A percentile compares a stretch with the other conserved stretches of the same genome.
Conservation (phyloP, 768 basidiomycete genomes). For the Trametes cingulata region DNA sequence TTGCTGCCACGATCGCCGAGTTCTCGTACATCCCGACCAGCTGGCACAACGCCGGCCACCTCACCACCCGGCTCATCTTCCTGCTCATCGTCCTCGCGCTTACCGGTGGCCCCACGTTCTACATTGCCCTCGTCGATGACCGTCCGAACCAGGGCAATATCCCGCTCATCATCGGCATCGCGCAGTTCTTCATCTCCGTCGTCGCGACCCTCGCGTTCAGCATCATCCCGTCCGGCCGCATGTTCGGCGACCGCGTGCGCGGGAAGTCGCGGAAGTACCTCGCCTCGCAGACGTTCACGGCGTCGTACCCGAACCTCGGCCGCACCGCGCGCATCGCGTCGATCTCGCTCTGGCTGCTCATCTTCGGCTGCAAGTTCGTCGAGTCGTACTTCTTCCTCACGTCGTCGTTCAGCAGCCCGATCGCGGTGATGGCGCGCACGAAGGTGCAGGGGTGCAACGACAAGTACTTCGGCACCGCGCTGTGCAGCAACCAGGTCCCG, state of each 20-base stretch:
- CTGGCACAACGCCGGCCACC: constrained; percentile 98
- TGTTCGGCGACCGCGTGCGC: constrained; percentile 98
- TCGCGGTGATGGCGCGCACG: constrained; percentile 95
- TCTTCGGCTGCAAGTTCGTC: constrained; percentile 94
- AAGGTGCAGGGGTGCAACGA: constrained; percentile 90
- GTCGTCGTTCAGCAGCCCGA: constrained; percentile 93
- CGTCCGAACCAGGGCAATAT: constrained; percentile 58
- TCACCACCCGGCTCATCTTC: constrained; percentile 91
- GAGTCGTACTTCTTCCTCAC: constrained; percentile 99
- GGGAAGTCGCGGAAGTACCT: constrained; percentile 98
- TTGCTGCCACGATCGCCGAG: constrained; percentile 89
- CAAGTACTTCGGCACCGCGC: constrained; percentile 70
- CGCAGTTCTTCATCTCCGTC: constrained; percentile 91
- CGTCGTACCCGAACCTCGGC: constrained; percentile 85
- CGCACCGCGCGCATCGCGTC: constrained; percentile 78
- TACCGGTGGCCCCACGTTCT: constrained; percentile 91
- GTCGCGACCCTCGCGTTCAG: constrained; percentile 81
- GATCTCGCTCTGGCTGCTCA: constrained; percentile 83
- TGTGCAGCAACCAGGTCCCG: constrained; percentile 91
- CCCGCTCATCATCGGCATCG: constrained; percentile 89
- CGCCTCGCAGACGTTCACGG: constrained; percentile 98
- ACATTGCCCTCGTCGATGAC: constrained; percentile 84
- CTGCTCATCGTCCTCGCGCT: constrained; percentile 89
- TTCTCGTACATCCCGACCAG: constrained; percentile 97
- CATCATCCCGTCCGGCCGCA: constrained; percentile 90